Conservation (phyloP, 768 basidiomycete genomes). For the Suillus spraguei region DNA sequence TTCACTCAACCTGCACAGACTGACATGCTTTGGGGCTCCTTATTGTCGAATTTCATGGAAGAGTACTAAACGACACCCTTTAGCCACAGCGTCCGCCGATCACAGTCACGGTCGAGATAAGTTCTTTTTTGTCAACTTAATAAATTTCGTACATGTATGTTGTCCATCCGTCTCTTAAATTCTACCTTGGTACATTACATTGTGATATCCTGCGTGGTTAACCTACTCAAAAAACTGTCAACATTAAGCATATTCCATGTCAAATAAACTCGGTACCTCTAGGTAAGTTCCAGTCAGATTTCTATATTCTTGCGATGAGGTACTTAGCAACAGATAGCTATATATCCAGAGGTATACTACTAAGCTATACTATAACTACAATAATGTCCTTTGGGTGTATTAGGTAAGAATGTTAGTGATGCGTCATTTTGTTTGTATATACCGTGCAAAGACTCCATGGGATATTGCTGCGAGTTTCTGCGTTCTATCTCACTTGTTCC, state of each 20-base stretch:
- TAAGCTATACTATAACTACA: too few relatives aligned
- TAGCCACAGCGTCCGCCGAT: background rate
- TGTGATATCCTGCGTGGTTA: background rate
- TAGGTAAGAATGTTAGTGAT: too few relatives aligned
- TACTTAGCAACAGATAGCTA: too few relatives aligned
- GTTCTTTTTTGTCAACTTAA: background rate
- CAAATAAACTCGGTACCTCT: background rate
- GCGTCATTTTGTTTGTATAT: too few relatives aligned
- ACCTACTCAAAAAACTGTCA: background rate
- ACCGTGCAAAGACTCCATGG: too few relatives aligned
- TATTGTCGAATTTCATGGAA: background rate
- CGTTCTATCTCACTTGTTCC: too few relatives aligned
- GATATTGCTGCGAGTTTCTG: too few relatives aligned
- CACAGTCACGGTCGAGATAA: background rate
- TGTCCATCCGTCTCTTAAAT: background rate
- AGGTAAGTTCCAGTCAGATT: background rate
- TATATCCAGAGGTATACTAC: too few relatives aligned
- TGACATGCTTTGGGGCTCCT: background rate
- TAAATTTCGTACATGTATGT: background rate
- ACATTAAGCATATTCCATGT: background rate
- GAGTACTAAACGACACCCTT: background rate
- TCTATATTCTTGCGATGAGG: too few relatives aligned
- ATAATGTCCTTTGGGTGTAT: too few relatives aligned
- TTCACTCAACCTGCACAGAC: background rate
- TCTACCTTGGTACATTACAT: background rate